These are phyloP conservation scores for Cyclocybe cylindracea DNA, from an alignment of 768 basidiomycete species.

Conservation along the genomic window DNA sequence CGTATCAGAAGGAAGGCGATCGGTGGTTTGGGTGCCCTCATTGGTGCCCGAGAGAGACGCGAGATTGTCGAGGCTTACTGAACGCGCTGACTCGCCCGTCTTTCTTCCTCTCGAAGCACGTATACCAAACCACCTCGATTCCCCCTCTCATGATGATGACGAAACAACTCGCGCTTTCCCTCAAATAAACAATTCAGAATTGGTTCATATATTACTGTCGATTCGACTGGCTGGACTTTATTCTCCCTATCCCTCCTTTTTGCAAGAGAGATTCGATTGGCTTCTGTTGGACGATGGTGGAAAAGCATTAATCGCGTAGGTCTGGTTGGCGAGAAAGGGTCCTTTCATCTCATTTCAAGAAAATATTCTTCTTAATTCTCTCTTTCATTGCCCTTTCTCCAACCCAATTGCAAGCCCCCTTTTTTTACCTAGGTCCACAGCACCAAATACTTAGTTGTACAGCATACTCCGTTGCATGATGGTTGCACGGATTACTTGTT, in stretches of 20 bases:
- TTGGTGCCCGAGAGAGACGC: constrained; percentile 80
- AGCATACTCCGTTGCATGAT: background rate
- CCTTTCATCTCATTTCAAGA: constrained; percentile 15
- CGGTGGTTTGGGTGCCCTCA: constrained; percentile 75
- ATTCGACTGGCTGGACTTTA: constrained; percentile 27
- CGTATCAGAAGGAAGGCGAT: constrained; percentile 85
- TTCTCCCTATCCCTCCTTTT: constrained; percentile 7
- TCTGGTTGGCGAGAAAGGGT: constrained; percentile 16
- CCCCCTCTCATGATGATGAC: constrained; percentile 4
- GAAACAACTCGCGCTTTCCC: constrained; percentile 10
- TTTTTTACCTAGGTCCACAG: constrained; percentile 4
- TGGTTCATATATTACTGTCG: constrained; percentile 23
- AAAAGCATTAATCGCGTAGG: constrained; percentile 12
- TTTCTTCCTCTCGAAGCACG: constrained; percentile 2
- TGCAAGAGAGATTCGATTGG: constrained; percentile 14
- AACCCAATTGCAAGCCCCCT: background rate
- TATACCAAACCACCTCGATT: background rate
- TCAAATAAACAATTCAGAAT: constrained; percentile 19
- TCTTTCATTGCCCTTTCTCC: constrained; percentile 6
- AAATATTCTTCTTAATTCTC: constrained; percentile 6
- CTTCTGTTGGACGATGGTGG: constrained; percentile 20
- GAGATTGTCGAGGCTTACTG: constrained; percentile 73
- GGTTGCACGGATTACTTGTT: background rate
- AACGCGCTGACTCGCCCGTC: constrained; percentile 22
- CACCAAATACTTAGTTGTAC: background rate